Evolutionary conservation across 345 rosid genomes (phyloP).

Genomic region (Corchorus capsularis): DNA sequence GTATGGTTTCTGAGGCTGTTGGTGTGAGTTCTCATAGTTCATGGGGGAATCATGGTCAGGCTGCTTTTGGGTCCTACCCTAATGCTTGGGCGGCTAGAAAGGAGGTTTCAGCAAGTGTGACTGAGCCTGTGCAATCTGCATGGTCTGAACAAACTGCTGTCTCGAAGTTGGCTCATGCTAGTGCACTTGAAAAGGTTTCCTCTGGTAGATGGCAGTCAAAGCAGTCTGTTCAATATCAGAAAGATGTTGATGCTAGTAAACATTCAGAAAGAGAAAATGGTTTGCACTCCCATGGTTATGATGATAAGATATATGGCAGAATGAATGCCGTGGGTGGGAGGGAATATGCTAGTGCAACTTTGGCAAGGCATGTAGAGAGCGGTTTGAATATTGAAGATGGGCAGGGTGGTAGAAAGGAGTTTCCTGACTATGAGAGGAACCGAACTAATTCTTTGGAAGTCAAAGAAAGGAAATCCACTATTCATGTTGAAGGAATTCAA

Average conservation of each 20-base stretch:
- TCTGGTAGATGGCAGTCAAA: conserved; percentile 82
- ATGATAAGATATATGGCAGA: conserved; percentile 28
- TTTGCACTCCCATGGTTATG: conserved; percentile 30
- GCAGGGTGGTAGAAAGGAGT: conserved; percentile 43
- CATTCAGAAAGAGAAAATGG: conserved; percentile 45
- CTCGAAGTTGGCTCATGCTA: conserved; percentile 65
- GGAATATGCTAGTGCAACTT: conserved; percentile 34
- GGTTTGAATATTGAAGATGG: conserved; percentile 39
- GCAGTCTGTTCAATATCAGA: conserved; percentile 41
- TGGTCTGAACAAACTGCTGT: conserved; percentile 51
- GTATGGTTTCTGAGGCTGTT: conserved; percentile 42
- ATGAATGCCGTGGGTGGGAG: conserved; percentile 35
- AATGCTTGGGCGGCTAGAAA: conserved; percentile 67
- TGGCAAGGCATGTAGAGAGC: conserved; percentile 43
- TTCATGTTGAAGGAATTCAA: conserved; percentile 37
- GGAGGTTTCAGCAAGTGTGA: conserved; percentile 39
- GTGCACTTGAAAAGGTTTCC: conserved; percentile 72
- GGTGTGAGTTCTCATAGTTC: conserved; percentile 31
- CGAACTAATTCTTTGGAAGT: conserved; percentile 39
- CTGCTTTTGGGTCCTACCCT: conserved; percentile 39
- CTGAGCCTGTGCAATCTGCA: conserved; percentile 47
- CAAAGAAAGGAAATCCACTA: conserved; percentile 41
- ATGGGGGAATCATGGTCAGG: conserved; percentile 36
- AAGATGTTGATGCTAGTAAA: conserved; percentile 51
- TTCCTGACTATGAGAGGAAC: conserved; percentile 40